Conservation (phyloP, 805 yeast genomes). For the Suhomyces sp. region DNA sequence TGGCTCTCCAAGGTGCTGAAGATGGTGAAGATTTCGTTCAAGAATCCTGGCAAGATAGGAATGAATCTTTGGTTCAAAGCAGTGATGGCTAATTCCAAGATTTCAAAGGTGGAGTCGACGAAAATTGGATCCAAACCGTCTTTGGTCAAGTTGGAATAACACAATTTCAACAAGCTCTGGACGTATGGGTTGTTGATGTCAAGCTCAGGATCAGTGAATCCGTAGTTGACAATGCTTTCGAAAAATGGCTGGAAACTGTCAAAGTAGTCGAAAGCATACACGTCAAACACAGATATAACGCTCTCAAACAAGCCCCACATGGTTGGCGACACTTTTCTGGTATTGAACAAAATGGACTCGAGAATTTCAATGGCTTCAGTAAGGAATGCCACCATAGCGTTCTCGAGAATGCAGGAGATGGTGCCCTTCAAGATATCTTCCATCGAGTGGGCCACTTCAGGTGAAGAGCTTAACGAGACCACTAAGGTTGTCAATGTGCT, state of each 20-base stretch:
- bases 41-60: slow-evolving; percentile 26
- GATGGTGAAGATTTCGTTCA: slow-evolving; percentile 34
- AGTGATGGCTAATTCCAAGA: slow-evolving; percentile 20
- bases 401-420: slow-evolving; percentile 33
- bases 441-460: slow-evolving; percentile 33
- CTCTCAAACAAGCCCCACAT: slow-evolving; percentile 53
- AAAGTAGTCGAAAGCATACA: slow-evolving; percentile 58
- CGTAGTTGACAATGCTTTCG: slow-evolving; percentile 50
- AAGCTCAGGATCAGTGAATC: slow-evolving; percentile 38
- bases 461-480: slow-evolving; percentile 40
- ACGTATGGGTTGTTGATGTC: slow-evolving; percentile 39
- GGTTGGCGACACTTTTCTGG: slow-evolving; percentile 46
- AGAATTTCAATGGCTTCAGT: slow-evolving; percentile 42
- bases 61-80: slow-evolving; percentile 24
- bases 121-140: slow-evolving; percentile 39
- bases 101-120: slow-evolving; percentile 38
- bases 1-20: slow-evolving; percentile 33
- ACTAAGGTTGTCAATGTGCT: slow-evolving; percentile 42
- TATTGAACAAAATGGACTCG: slow-evolving; percentile 55
- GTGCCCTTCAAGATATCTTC: slow-evolving; percentile 33
- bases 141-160: slow-evolving; percentile 32
- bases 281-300: slow-evolving; percentile 52
- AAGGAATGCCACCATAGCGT: slow-evolving; percentile 39
- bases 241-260: slow-evolving; percentile 56
- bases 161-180: slow-evolving; percentile 34